phyloP scores from a whole-genome alignment of 2,329 filamentous ascomycete genomes.

The Penicillium sp. region DNA sequence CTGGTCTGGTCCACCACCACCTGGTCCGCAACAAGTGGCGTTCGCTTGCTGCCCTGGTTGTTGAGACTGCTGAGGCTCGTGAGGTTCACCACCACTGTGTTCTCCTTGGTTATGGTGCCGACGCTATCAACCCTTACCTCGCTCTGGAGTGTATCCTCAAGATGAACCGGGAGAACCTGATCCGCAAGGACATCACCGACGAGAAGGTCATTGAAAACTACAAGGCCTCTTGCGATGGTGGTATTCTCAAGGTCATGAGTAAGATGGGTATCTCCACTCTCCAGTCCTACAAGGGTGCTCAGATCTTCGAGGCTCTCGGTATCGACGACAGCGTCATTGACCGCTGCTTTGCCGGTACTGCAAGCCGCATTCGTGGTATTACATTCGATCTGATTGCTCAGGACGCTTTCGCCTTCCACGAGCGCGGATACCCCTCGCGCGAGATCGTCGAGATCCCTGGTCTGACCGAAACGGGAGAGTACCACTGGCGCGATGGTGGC shows the following conservation, averaged over 20 bases:
- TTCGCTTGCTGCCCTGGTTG: constrained; percentile 78
- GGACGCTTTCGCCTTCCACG: constrained; percentile 91
- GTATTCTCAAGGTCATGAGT: constrained; percentile 97
- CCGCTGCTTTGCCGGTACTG: constrained; percentile 90
- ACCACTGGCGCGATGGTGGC: constrained; percentile 96
- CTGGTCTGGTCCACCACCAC: constrained; percentile 92
- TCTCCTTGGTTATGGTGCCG: constrained; percentile 90
- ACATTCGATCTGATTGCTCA: constrained; percentile 92
- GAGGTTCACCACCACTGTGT: constrained; percentile 99
- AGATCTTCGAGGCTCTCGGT: constrained; percentile 95
- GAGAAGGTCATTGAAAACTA: constrained; percentile 90
- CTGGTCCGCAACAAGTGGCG: constrained; percentile 95
- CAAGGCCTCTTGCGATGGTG: constrained; percentile 93
- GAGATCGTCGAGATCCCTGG: constrained; percentile 74
- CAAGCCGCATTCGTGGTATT: constrained; percentile 88
- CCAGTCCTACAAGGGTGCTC: constrained; percentile 94
- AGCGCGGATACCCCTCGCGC: constrained; percentile 83
- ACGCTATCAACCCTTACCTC: constrained; percentile 91
- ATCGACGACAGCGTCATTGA: constrained; percentile 90
- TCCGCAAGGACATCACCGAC: constrained; percentile 81
- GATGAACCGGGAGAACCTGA: constrained; percentile 88
- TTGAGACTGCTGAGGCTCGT: constrained; percentile 92
- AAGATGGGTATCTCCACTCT: constrained; percentile 99
- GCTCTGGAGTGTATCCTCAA: constrained; percentile 96
- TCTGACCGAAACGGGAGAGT: constrained; percentile 89